Base-by-base conservation (phyloP, 768 basidiomycete species). In the Inosperma sp. region DNA sequence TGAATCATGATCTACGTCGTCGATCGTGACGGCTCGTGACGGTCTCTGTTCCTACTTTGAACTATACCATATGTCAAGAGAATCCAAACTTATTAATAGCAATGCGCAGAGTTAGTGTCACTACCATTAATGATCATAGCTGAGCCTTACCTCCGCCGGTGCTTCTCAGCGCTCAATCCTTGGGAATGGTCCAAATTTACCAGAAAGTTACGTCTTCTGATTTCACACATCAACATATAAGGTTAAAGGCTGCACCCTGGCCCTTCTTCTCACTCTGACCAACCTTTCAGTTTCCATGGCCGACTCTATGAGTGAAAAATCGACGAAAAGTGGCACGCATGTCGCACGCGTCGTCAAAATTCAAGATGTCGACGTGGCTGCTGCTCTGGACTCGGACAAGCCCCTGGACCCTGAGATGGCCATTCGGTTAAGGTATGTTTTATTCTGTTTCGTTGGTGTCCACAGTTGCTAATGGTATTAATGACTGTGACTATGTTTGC, bases 291-390 rank as follows among this genome's bases (percentile, higher is more conserved):
- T 23, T 1, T n/a, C 29, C 5, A 35, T 45, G 25, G 23, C 22
- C 19, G 71, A 70, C 53, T 67, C 69, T n/a, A 61, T 61, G 55
- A 73, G 70, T 53, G 66, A 66, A 31, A 58, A 66, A 37, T 69
- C 68, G 2, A 71, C 72, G 55, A 74, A 74, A 59, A 56, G 59
- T 29, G 50, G 44, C 17, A 56, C 54, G 16, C 57, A 62, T 13
- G 17, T 12, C n/a, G 58, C 61, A 16, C 59, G 54, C 26, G 53
- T 63, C 21, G 68, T 74, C 48, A 56, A 62, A 10, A 62, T 63
- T 22, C 49, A 62, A 8, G 75, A 81, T 39, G 68, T 83, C 58
- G 85, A 86, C 62, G 73, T 78, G n/a, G 84, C 80, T 2, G 84
- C 84, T 17, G 61, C 70, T 42, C 63, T 85, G n/a, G 75, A 74